Percentiles rank a stretch among this genome's conserved stretches.
Evolutionary conservation across 371 early-diverging fungal genomes (phyloP).

Genomic region (Apophysomyces ossiformis): DNA sequence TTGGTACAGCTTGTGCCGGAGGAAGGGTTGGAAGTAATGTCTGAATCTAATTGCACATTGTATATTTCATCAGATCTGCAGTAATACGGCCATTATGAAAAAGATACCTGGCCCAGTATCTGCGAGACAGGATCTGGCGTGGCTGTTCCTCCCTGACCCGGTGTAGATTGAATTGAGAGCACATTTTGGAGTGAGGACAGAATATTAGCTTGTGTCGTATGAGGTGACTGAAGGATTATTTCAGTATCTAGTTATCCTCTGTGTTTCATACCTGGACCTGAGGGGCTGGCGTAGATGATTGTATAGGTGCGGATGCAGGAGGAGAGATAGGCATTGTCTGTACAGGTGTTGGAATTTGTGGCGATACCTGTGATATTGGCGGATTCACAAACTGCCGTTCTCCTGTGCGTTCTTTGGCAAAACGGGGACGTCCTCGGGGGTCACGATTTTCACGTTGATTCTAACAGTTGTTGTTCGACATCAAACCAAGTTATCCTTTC

Average conservation of each 20-base stretch:
- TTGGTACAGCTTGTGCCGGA: conserved; percentile 36
- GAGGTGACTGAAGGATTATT: conserved; percentile 16
- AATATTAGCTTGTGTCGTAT: conserved; percentile 17
- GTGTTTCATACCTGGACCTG: conserved; percentile 1
- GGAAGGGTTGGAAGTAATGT: conserved; percentile 49
- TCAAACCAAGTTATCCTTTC: conserved; percentile 11
- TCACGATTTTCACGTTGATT: conserved; percentile 22
- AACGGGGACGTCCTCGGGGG: conserved; percentile 28
- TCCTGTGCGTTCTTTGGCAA: conserved; percentile 8
- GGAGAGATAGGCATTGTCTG: background rate
- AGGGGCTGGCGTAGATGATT: background rate
- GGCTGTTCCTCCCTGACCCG: conserved; percentile 4
- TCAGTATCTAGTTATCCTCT: background rate
- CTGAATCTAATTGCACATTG: conserved; percentile 33
- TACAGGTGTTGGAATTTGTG: background rate
- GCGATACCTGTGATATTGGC: background rate
- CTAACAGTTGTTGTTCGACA: background rate
- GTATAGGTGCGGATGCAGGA: conserved; percentile 4
- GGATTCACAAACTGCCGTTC: background rate
- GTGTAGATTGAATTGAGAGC: conserved; percentile 19
- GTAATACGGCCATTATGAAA: background rate
- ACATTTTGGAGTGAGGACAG: conserved; percentile 34
- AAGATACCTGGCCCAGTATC: conserved; percentile 36
- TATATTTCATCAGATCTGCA: background rate
- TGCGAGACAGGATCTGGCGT: conserved; percentile 31